Conservation (phyloP, 768 basidiomycete species). For the Astraeus odoratus region DNA sequence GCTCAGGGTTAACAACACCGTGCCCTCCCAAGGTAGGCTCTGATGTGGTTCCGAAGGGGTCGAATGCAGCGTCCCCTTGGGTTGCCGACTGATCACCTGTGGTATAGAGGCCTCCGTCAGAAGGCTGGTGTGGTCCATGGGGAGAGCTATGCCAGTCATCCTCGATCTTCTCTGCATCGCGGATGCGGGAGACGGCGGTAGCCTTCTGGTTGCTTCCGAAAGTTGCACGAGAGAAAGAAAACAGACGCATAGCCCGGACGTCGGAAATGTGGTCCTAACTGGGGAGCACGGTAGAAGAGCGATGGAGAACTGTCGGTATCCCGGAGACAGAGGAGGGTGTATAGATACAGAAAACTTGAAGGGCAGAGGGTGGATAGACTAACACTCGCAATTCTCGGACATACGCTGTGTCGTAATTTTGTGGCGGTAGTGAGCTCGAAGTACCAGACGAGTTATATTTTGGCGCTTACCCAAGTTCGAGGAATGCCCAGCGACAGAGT, state of each 20-base stretch:
- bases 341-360: neutral
- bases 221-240: slow-evolving; percentile 33
- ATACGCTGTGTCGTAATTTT: neutral
- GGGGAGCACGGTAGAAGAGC: neutral
- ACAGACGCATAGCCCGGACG: slow-evolving; percentile 22
- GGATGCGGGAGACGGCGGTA: slow-evolving; percentile 14
- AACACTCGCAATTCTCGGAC: neutral
- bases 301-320: neutral
- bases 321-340: neutral
- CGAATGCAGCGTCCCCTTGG: slow-evolving; percentile 20
- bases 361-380: neutral
- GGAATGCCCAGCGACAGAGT: neutral
- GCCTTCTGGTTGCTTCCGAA: slow-evolving; percentile 16
- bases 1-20: slow-evolving; percentile 12
- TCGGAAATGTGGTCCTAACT: neutral
- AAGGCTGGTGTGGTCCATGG: slow-evolving; percentile 51
- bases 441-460: neutral
- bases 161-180: slow-evolving; percentile 17
- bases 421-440: neutral
- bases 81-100: slow-evolving; percentile 33
- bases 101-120: slow-evolving; percentile 13
- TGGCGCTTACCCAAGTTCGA: neutral
- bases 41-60: neutral
- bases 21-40: neutral
- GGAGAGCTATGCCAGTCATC: slow-evolving; percentile 62